These are phyloP conservation scores for Candida endomychidarum DNA, from an alignment of 805 yeast genomes.

Conservation along the genomic window DNA sequence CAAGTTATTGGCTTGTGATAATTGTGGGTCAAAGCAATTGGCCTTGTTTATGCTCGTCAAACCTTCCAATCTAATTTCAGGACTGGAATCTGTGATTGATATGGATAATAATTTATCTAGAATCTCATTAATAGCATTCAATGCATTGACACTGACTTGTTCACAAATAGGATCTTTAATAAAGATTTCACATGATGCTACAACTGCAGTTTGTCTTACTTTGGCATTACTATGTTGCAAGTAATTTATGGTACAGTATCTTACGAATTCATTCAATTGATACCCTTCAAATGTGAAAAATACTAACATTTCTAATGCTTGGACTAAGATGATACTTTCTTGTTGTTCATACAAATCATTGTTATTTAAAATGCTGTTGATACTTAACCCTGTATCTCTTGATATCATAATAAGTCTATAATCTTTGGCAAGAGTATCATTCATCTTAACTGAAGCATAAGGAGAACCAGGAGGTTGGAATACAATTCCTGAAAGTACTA, in stretches of 20 bases:
- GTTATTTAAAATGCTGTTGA: constrained; percentile 32
- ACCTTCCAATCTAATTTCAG: constrained; percentile 83
- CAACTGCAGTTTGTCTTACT: constrained; percentile 80
- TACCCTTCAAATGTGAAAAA: constrained; percentile 73
- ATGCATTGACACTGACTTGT: constrained; percentile 77
- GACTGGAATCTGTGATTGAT: constrained; percentile 83
- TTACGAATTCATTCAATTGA: constrained; percentile 82
- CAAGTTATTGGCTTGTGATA: constrained; percentile 92
- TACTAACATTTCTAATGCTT: constrained; percentile 75
- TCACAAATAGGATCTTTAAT: constrained; percentile 78
- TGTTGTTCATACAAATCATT: constrained; percentile 32
- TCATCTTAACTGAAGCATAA: constrained; percentile 57
- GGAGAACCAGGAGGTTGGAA: constrained; percentile 89
- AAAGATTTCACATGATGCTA: constrained; percentile 77
- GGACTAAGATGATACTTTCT: constrained; percentile 57
- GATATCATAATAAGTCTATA: constrained; percentile 73
- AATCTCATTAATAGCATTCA: constrained; percentile 81
- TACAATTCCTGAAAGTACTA: constrained; percentile 74
- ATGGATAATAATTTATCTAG: constrained; percentile 75
- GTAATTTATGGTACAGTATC: constrained; percentile 80
- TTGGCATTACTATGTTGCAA: constrained; percentile 76
- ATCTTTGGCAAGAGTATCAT: constrained; percentile 65
- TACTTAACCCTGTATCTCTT: constrained; percentile 58
- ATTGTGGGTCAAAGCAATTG: constrained; percentile 80
- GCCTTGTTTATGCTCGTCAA: constrained; percentile 61